These are phyloP conservation scores for Nicotiana tomentosiformis DNA, from an alignment of 257 asterid genomes.

Conservation along the genomic window DNA sequence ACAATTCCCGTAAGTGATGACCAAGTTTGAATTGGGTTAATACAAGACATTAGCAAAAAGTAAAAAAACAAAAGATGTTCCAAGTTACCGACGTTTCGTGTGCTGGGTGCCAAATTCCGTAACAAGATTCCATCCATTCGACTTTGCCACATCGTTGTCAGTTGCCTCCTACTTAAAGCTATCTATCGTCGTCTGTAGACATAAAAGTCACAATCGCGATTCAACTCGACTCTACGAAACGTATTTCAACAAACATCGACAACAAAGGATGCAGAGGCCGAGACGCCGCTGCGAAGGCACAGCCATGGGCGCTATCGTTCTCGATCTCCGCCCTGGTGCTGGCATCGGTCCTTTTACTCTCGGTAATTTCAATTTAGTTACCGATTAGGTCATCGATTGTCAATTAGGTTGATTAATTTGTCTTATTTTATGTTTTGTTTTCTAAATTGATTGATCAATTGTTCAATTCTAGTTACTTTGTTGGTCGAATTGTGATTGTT, in stretches of 20 bases:
- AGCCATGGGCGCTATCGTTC: slow-evolving; percentile 77
- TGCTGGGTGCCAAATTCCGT: neutral
- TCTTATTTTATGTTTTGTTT: neutral
- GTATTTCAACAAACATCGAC: neutral
- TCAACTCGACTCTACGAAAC: neutral
- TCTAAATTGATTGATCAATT: neutral
- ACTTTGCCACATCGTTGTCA: neutral
- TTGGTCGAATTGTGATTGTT: neutral
- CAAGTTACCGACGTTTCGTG: neutral
- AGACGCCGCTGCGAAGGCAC: slow-evolving; percentile 86
- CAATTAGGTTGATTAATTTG: neutral
- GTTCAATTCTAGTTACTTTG: neutral
- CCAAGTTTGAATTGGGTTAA: too few relatives aligned
- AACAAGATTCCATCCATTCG: neutral
- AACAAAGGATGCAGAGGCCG: slow-evolving; percentile 47
- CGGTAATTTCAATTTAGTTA: slow-evolving; percentile 25
- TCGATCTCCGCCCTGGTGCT: slow-evolving; percentile 79
- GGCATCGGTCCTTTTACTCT: slow-evolving; percentile 82
- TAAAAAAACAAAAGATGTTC: neutral
- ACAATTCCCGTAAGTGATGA: too few relatives aligned
- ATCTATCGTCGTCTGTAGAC: neutral
- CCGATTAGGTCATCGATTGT: neutral
- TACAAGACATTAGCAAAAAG: neutral
- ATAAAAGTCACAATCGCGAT: neutral
- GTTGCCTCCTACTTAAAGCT: slow-evolving; percentile 4